A percentile compares a stretch with the other conserved stretches of the same genome.
Evolutionary conservation across 768 basidiomycete species (phyloP).

Genomic region (Vishniacozyma victoriae): DNA sequence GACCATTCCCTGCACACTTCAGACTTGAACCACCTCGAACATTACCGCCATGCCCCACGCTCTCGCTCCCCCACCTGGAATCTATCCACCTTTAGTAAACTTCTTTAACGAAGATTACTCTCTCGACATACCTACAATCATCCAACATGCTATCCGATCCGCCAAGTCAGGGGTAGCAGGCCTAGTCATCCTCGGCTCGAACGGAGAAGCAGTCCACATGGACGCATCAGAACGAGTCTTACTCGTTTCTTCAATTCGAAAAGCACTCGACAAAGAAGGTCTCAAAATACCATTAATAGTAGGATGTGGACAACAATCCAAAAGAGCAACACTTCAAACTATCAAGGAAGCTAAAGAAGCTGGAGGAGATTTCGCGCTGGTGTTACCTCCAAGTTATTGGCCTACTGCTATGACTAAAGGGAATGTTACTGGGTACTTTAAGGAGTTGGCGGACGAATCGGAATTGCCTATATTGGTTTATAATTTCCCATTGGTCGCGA

Average conservation of each 20-base stretch:
- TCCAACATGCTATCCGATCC: slow-evolving; percentile 63
- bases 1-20: too few species aligned
- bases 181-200: slow-evolving; percentile 12
- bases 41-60: neutral
- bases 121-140: slow-evolving; percentile 59
- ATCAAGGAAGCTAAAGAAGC: slow-evolving; percentile 66
- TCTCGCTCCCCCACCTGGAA: slow-evolving; percentile 53
- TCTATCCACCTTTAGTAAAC: slow-evolving; percentile 69
- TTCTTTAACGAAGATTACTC: slow-evolving; percentile 63
- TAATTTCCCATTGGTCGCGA: slow-evolving; percentile 61
- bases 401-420: slow-evolving; percentile 55
- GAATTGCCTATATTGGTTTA: slow-evolving; percentile 70
- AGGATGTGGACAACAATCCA: slow-evolving; percentile 70
- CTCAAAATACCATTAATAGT: slow-evolving; percentile 62
- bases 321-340: slow-evolving; percentile 64
- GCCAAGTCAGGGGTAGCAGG: slow-evolving; percentile 66
- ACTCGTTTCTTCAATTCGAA: slow-evolving; percentile 59
- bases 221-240: slow-evolving; percentile 65
- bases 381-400: slow-evolving; percentile 46
- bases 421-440: slow-evolving; percentile 16
- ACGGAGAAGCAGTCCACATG: slow-evolving; percentile 15
- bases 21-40: too few species aligned
- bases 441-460: slow-evolving; percentile 57
- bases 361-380: slow-evolving; percentile 64
- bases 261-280: slow-evolving; percentile 63